These are phyloP conservation scores for Eutrema yunnanense DNA, from an alignment of 345 rosid genomes.

Conservation along the genomic window DNA sequence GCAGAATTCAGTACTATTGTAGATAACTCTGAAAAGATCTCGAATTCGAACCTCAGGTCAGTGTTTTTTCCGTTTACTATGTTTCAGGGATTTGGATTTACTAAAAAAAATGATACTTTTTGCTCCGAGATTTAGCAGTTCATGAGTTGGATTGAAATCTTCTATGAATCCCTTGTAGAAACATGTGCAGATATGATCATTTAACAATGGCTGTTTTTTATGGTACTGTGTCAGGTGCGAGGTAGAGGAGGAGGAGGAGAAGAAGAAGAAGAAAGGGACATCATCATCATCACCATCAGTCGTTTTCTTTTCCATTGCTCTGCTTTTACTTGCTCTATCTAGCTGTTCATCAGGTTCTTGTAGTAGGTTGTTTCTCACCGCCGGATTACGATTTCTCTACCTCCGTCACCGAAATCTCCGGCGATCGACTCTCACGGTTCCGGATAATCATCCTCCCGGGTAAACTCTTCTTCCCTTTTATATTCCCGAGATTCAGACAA, in stretches of 20 bases:
- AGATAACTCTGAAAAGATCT: conserved; percentile 22
- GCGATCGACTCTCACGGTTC: not conserved
- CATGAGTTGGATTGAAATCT: not conserved
- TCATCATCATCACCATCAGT: not conserved
- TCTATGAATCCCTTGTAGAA: not conserved
- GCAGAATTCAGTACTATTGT: conserved; percentile 15
- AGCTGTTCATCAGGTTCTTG: conserved; percentile 7
- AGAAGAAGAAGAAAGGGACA: conserved; percentile 29
- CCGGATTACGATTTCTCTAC: not conserved
- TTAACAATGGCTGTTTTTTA: not conserved
- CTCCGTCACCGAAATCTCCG: not conserved
- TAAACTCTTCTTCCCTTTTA: not conserved
- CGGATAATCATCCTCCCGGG: not conserved
- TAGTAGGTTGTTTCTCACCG: not conserved
- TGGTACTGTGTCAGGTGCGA: not conserved
- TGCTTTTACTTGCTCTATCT: not conserved
- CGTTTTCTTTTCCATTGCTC: not conserved
- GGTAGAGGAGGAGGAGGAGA: not conserved
- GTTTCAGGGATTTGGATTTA: not conserved
- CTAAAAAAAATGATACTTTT: not conserved
- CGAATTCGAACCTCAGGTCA: conserved; percentile 48
- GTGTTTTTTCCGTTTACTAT: not conserved
- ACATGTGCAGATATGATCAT: not conserved
- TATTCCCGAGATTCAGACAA: not conserved
- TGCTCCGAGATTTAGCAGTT: not conserved